phyloP scores from a whole-genome alignment of 1,139 yeast species.

The Pneumocystis oryctolagi region DNA sequence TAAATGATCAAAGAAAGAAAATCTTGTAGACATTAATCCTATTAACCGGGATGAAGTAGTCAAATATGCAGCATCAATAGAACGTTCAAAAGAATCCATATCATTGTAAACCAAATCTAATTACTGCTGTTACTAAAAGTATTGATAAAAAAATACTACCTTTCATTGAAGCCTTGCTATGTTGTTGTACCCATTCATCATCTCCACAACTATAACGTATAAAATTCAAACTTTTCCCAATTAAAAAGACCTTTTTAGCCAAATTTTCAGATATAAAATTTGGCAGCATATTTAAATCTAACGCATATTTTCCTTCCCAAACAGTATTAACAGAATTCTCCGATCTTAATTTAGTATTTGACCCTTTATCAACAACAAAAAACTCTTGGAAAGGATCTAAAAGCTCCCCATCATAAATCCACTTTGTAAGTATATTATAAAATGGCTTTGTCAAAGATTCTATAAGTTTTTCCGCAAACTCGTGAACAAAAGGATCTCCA shows the following conservation, averaged over 20 bases:
- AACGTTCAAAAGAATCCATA: constrained; percentile 29
- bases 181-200: constrained; percentile 38
- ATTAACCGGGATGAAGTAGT: constrained; percentile 46
- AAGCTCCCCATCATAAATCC: constrained; percentile 60
- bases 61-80: constrained; percentile 38
- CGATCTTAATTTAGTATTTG: constrained; percentile 6
- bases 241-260: constrained; percentile 48
- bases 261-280: constrained; percentile 35
- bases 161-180: constrained; percentile 23
- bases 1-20: constrained; percentile 41
- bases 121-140: background rate
- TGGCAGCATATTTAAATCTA: constrained; percentile 38
- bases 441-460: constrained; percentile 43
- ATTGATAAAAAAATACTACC: constrained; percentile 1
- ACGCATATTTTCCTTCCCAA: constrained; percentile 23
- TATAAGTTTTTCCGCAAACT: constrained; percentile 35
- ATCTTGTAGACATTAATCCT: constrained; percentile 35
- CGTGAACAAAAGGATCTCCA: constrained; percentile 45
- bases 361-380: constrained; percentile 34
- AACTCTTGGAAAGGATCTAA: constrained; percentile 47
- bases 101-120: constrained; percentile 12
- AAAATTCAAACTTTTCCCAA: constrained; percentile 66
- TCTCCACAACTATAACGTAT: constrained; percentile 51
- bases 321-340: constrained; percentile 14
- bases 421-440: constrained; percentile 42